Conservation (phyloP, 805 yeast genomes). For the Huiozyma naganishii region DNA sequence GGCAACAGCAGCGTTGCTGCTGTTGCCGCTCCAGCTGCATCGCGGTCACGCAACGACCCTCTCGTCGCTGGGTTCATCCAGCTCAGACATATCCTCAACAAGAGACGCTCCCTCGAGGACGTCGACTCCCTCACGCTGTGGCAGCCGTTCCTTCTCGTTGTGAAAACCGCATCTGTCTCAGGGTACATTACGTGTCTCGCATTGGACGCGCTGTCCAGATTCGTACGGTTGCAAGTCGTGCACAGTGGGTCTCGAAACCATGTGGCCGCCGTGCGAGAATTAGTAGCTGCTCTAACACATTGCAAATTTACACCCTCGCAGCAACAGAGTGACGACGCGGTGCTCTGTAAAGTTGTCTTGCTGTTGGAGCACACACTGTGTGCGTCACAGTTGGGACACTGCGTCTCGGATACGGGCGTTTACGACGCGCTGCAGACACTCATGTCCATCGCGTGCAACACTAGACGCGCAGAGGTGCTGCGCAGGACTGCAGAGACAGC, state of each 20-base stretch:
- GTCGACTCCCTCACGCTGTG: slow-evolving; percentile 65
- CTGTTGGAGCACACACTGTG: slow-evolving; percentile 54
- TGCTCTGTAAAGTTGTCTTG: slow-evolving; percentile 69
- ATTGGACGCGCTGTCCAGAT: slow-evolving; percentile 60
- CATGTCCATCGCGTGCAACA: slow-evolving; percentile 83
- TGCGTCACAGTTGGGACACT: slow-evolving; percentile 48
- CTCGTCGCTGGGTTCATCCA: slow-evolving; percentile 71
- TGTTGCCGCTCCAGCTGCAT: slow-evolving; percentile 23
- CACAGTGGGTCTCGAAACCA: slow-evolving; percentile 46
- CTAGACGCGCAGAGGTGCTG: slow-evolving; percentile 79
- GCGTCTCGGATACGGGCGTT: slow-evolving; percentile 71
- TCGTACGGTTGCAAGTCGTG: slow-evolving; percentile 62
- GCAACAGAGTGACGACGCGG: slow-evolving; percentile 85
- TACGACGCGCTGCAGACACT: slow-evolving; percentile 88
- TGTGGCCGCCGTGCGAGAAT: slow-evolving; percentile 39
- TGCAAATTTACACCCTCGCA: slow-evolving; percentile 95
- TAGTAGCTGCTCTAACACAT: slow-evolving; percentile 61
- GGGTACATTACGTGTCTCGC: slow-evolving; percentile 81
- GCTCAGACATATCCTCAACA: slow-evolving; percentile 58
- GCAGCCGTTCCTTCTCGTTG: slow-evolving; percentile 77
- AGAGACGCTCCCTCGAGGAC: slow-evolving; percentile 38
- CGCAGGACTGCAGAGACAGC: slow-evolving; percentile 84
- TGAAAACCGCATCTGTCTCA: slow-evolving; percentile 75
- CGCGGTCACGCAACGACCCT: slow-evolving; percentile 36
- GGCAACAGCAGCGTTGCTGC: slow-evolving; percentile 32